phyloP scores from a whole-genome alignment of 2,329 filamentous ascomycete species.

The Fusarium palustre region DNA sequence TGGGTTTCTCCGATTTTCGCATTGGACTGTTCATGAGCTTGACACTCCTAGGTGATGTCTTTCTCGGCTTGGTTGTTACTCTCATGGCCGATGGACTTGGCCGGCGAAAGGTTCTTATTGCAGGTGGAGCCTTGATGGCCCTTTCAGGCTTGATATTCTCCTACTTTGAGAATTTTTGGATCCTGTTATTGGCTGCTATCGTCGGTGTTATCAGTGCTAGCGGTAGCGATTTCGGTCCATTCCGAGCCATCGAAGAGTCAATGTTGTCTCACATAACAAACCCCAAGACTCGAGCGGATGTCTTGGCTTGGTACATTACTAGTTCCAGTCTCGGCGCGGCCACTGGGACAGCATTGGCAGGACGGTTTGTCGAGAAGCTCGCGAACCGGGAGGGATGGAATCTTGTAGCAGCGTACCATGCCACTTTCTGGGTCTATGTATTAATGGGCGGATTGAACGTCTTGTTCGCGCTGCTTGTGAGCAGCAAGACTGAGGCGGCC shows the following conservation, averaged over 20 bases:
- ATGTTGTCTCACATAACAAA: conserved; percentile 71
- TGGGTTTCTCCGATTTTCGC: conserved; percentile 66
- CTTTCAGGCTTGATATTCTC: conserved; percentile 66
- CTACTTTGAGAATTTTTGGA: conserved; percentile 68
- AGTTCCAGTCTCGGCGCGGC: conserved; percentile 66
- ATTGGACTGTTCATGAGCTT: conserved; percentile 75
- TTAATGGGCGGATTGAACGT: conserved; percentile 66
- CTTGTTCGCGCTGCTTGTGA: conserved; percentile 59
- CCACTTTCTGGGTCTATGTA: conserved; percentile 68
- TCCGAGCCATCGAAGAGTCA: conserved; percentile 74
- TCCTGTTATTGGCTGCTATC: conserved; percentile 67
- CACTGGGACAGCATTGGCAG: conserved; percentile 64
- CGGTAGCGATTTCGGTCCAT: conserved; percentile 75
- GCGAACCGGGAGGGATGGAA: conserved; percentile 61
- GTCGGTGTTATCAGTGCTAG: conserved; percentile 71
- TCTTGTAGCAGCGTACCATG: conserved; percentile 65
- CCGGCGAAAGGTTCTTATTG: conserved; percentile 64
- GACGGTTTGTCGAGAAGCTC: conserved; percentile 63
- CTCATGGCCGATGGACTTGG: conserved; percentile 70
- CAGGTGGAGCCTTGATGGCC: conserved; percentile 68
- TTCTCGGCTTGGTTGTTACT: conserved; percentile 67
- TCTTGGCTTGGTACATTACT: conserved; percentile 75
- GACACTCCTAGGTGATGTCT: conserved; percentile 70
- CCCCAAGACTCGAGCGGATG: conserved; percentile 66
- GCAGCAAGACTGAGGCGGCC: conserved; percentile 64